Evolutionary conservation across 2,329 filamentous ascomycete genomes (phyloP), one percentile per base, ranked within the genome.

Genomic region (Ceratocystis papillata): DNA sequence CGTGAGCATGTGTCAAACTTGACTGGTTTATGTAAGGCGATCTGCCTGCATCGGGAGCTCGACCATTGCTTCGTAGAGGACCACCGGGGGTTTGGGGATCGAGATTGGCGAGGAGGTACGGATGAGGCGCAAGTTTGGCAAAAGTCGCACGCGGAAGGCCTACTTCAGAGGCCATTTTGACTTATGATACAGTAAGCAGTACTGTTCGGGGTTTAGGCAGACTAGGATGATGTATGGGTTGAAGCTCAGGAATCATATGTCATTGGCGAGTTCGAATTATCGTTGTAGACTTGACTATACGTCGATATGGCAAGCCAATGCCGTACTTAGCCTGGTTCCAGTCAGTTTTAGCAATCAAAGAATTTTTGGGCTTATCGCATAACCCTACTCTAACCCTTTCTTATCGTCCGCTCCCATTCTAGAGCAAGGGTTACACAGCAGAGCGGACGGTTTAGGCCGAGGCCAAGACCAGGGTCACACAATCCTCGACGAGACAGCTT

Each of bases 81-180:
- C 69, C 68, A 46, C 65, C 63, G 53, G 73, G 68, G 5, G 71
- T 69, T 57, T 72, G 69, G 70, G 78, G 77, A 69, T 87, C 83
- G 71, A 97, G 88, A 76, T 95, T 94, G 64, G 91, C 89, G 73
- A 95, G 87, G 69, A 97, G 86, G 77, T 90, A 96, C 7, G 90
- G 88, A 70, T 90, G 87, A 4, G 94, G 92, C 45, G 90, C 90
- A 73, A 96, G 86, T 73, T 92, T 92, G 67, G 91, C 90, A 76
- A 96, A 96, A 71, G 90, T 87, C 70, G 88, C 79, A 72, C 88
- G 78, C 57, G 80, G 77, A 65, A 83, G 75, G 64, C 79, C 79
- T 50, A 72, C 69, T 3, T 71, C 69, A 20, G 74, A 68, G 12
- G 76, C 71, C 75, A 68, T 68, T 28, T 22, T 68, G 53, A 48